Percentiles rank a stretch among this genome's conserved stretches.
phyloP scores from a whole-genome alignment of 257 asterid genomes.

The Ligustrum vulgare region DNA sequence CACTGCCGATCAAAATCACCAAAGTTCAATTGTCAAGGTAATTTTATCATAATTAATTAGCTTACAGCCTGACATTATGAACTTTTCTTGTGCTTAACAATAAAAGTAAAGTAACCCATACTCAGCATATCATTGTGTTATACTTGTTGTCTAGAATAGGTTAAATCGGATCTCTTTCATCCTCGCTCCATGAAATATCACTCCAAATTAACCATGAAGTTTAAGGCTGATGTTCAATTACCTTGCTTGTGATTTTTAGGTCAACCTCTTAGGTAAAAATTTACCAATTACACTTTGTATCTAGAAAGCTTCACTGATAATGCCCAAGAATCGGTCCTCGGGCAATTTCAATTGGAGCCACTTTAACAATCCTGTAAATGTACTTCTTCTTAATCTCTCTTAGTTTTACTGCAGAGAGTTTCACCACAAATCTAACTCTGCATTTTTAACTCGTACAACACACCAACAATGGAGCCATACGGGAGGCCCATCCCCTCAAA shows the following conservation, averaged over 20 bases:
- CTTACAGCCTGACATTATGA: not conserved
- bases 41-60: not conserved
- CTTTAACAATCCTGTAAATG: too few relatives aligned
- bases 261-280: too few relatives aligned
- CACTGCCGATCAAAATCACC: constrained; percentile 51
- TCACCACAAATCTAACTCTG: not conserved
- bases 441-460: not conserved
- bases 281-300: not conserved
- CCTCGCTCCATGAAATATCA: not conserved
- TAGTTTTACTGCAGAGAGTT: not conserved
- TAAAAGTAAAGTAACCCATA: not conserved
- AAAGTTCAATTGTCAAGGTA: constrained; percentile 12
- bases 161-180: not conserved
- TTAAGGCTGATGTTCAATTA: not conserved
- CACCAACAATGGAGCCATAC: not conserved
- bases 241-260: not conserved
- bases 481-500: too few relatives aligned
- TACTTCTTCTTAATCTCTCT: too few relatives aligned
- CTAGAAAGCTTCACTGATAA: not conserved
- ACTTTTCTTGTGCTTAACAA: not conserved
- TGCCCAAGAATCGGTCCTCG: not conserved
- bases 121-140: not conserved
- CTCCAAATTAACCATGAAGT: not conserved
- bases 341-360: not conserved
- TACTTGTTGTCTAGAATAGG: not conserved